These are phyloP conservation scores for Mycena galopus DNA, from an alignment of 768 basidiomycete species.

Conservation along the genomic window DNA sequence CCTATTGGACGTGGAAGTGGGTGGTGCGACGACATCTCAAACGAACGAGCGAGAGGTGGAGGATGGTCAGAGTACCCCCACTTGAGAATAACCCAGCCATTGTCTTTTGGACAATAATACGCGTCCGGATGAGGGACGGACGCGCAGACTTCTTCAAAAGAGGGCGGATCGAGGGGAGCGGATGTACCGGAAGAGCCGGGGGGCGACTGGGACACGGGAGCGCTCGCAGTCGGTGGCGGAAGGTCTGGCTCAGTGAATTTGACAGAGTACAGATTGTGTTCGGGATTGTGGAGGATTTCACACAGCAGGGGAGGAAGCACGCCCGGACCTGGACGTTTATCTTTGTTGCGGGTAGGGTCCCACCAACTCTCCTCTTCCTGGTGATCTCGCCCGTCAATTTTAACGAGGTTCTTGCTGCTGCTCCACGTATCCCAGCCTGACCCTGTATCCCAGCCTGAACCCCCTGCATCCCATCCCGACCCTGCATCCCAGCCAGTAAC, in stretches of 20 bases:
- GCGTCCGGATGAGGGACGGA: conserved; percentile 86
- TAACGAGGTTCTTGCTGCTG: conserved; percentile 40
- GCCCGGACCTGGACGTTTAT: conserved; percentile 76
- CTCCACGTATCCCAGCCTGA: conserved; percentile 28
- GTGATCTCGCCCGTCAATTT: conserved; percentile 71
- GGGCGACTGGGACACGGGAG: conserved; percentile 29
- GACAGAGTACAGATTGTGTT: conserved; percentile 74
- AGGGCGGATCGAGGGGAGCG: conserved; percentile 51
- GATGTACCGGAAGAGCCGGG: conserved; percentile 41
- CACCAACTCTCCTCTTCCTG: conserved; percentile 80
- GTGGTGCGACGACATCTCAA: conserved; percentile 52
- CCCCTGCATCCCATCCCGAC: conserved; percentile 35
- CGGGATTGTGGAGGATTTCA: conserved; percentile 76
- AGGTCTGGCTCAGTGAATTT: conserved; percentile 40
- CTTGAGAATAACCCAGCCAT: conserved; percentile 83
- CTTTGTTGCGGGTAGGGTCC: conserved; percentile 61
- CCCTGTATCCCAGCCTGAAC: conserved; percentile 35
- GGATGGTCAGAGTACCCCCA: conserved; percentile 75
- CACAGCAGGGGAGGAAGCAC: conserved; percentile 77
- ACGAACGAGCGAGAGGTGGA: conserved; percentile 73
- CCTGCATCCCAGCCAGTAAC: conserved; percentile 36
- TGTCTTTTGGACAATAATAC: conserved; percentile 86
- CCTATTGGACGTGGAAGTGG: conserved; percentile 70
- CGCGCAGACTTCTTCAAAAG: conserved; percentile 74
- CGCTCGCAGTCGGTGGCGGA: conserved; percentile 17